Conservation (phyloP, 805 yeast genomes). For the Hanseniaspora occidentalis region DNA sequence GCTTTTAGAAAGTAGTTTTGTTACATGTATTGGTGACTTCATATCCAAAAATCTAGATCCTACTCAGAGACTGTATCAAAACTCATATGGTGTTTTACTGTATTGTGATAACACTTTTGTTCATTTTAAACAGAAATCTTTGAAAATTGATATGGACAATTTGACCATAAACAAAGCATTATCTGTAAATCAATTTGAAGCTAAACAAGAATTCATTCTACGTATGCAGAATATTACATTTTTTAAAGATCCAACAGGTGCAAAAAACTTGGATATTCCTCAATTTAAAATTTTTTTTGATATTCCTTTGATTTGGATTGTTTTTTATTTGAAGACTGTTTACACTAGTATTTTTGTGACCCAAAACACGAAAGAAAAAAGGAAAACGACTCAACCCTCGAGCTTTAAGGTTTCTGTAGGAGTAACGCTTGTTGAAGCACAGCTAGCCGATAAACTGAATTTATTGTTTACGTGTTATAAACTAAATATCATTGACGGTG, state of each 20-base stretch:
- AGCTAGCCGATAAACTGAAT: constrained; percentile 17
- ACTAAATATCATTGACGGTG: constrained; percentile 4
- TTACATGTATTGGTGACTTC: background rate
- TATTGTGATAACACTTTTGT: background rate
- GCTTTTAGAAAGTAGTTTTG: too few relatives aligned
- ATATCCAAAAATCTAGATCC: constrained; percentile 17
- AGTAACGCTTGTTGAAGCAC: constrained; percentile 10
- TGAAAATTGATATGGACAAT: background rate
- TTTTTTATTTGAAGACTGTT: constrained; percentile 8
- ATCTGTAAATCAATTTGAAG: constrained; percentile 10
- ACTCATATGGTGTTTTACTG: constrained; percentile 2
- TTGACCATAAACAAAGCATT: constrained; percentile 13
- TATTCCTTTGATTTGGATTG: constrained; percentile 16
- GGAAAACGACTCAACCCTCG: background rate
- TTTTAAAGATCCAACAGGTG: background rate
- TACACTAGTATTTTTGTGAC: background rate
- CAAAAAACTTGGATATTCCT: constrained; percentile 11
- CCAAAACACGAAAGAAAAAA: background rate
- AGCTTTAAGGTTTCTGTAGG: background rate
- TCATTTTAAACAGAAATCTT: background rate
- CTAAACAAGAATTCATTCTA: constrained; percentile 11
- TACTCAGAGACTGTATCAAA: constrained; percentile 5
- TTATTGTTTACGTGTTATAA: constrained; percentile 11
- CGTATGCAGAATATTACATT: constrained; percentile 11
- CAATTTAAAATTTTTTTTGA: constrained; percentile 17